phyloP scores from a whole-genome alignment of 208 protist genomes.

The Endotrypanum monterogeii region DNA sequence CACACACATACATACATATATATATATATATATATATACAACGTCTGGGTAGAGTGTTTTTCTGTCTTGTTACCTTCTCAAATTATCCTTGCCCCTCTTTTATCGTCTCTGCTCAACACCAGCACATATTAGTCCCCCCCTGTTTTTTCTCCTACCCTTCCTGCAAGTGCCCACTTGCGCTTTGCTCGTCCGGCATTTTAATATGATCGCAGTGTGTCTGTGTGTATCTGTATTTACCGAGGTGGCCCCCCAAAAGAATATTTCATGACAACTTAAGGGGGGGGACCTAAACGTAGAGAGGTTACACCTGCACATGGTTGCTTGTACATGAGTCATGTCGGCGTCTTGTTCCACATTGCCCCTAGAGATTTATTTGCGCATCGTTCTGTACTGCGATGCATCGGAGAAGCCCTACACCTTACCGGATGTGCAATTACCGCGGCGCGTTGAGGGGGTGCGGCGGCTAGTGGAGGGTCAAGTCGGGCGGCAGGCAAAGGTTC shows the following conservation, averaged over 20 bases:
- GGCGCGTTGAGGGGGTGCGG: conserved; percentile 23
- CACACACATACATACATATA: conserved; percentile 10
- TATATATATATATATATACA: conserved; percentile 8
- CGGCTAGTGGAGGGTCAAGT: conserved; percentile 29
- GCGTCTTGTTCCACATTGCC: not conserved
- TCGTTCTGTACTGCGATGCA: conserved; percentile 47
- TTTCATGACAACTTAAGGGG: no score
- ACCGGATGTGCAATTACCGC: conserved; percentile 20
- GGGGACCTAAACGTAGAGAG: no score
- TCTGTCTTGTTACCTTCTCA: not conserved
- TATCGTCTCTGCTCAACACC: no score
- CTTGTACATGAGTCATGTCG: not conserved
- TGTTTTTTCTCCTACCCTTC: no score
- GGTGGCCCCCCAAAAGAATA: no score
- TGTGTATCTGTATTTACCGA: no score
- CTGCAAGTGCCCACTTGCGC: no score
- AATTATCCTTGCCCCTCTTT: no score
- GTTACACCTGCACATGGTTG: not conserved
- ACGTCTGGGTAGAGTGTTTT: conserved; percentile 4
- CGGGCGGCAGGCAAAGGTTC: conserved; percentile 29
- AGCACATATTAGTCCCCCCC: no score
- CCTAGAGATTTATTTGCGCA: conserved; percentile 21
- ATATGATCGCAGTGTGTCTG: no score
- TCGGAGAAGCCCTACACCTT: conserved; percentile 17
- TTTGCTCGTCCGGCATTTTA: no score